Conservation (phyloP, 2,329 filamentous ascomycete species). For the Emmonsia crescens region DNA sequence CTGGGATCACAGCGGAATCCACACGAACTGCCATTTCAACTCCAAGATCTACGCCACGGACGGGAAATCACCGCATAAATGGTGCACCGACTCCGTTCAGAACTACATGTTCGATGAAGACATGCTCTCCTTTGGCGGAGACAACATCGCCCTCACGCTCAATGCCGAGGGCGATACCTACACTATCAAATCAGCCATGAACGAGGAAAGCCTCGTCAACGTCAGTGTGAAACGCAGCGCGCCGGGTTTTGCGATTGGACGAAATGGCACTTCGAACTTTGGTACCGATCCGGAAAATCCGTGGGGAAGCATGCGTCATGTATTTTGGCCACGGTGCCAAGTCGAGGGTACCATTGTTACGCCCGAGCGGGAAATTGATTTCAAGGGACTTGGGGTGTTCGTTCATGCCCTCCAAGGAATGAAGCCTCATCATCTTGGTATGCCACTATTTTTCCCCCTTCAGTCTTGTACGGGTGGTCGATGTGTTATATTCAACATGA, state of each 20-base stretch:
- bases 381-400: slow-evolving; percentile 70
- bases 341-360: slow-evolving; percentile 78
- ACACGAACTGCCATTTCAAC: slow-evolving; percentile 88
- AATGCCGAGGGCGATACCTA: slow-evolving; percentile 74
- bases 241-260: slow-evolving; percentile 76
- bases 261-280: slow-evolving; percentile 71
- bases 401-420: slow-evolving; percentile 87
- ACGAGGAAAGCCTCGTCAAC: slow-evolving; percentile 72
- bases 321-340: slow-evolving; percentile 83
- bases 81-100: slow-evolving; percentile 68
- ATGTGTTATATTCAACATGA: not conserved
- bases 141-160: slow-evolving; percentile 73
- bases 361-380: slow-evolving; percentile 66
- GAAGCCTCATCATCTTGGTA: slow-evolving; percentile 94
- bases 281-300: slow-evolving; percentile 77
- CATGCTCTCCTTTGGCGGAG: slow-evolving; percentile 72
- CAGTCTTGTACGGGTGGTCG: not conserved
- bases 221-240: slow-evolving; percentile 64
- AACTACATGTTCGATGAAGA: slow-evolving; percentile 78
- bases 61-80: slow-evolving; percentile 61
- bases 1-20: slow-evolving; percentile 57
- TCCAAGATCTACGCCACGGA: slow-evolving; percentile 79
- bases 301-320: slow-evolving; percentile 86
- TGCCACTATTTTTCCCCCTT: slow-evolving; percentile 13
- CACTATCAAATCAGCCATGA: slow-evolving; percentile 81